Evolutionary conservation across 192 early-diverging fungal species (phyloP), one percentile per base, ranked within the genome.

Genomic region (Entrophospora sp.): DNA sequence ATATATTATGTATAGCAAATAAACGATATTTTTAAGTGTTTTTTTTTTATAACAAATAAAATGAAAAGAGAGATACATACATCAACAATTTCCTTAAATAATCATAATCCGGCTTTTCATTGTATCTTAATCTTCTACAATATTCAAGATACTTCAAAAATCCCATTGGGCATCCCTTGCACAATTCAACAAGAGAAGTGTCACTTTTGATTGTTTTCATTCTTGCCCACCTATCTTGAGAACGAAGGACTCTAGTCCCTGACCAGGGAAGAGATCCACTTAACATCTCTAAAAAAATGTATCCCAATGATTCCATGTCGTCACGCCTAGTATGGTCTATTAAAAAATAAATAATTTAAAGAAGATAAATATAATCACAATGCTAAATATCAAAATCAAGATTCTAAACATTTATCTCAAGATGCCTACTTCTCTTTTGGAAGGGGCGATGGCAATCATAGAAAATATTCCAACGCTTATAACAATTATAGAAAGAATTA

Each of bases 141-240:
- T 94, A 91, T 22, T 81, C 77, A 27, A 94, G 75, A 68, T 83
- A 89, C 1, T 60, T 74, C 60, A 81, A 77, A 72, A 93, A 89
- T 25, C 88, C 92, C 36, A 40, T 64, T 6, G 92, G 92, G 52
- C 85, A 74, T 0, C 85, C 88, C 6, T 85, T 82, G 64, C 88
- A 90, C n/a, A 94, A 67, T 35, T 91, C 90, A 24, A 83, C 75
- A 42, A 94, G 74, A 18, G 75, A 72, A 1, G 77, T 86, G 3
- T 83, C 83, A 53, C 87, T 84, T 61, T 94, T 94, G 68, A 87
- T 88, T 64, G 89, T 87, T 14, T 82, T 78, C 83, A 94, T 94
- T 69, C 87, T 88, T 44, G 91, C 89, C 82, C 92, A 94, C 16
- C 92, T 91, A 68, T 89, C 81, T 51, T 82, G 80, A 56, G 91